Evolutionary conservation across 768 basidiomycete genomes (phyloP), one percentile per base, ranked within the genome.

Genomic region (Pleurotus cornucopiae): DNA sequence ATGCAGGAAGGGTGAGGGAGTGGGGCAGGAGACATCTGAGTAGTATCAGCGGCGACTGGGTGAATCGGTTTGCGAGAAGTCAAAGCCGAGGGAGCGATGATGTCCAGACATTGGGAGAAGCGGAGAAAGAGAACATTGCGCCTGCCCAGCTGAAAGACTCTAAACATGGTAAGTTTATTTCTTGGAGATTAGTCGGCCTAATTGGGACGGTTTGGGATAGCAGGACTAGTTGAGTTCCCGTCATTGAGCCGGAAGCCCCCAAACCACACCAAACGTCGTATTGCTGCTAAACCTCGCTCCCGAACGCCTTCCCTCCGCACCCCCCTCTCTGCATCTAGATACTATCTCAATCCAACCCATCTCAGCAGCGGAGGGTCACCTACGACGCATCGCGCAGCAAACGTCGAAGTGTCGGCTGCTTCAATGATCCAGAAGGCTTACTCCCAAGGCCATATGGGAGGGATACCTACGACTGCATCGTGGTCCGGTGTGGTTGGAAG

Each of bases 1-100:
- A 46, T 55, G 11, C 39, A 25, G 23, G 52, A 57, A 25, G 49
- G 18, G 65, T 78, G 61, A 73, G 76, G 47, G 80, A 80, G 56
- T 86, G 83, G 85, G 74, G 85, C 0, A 71, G 73, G 54, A 75
- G 82, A 6, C 77, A 81, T 57, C 66, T 85, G 25, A 84, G 77
- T 25, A 53, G 51, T 56, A 69, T 86, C 41, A 83, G 82, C 60
- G 76, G 78, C 3, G 83, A 81, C 54, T 78, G 78, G 76, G 71
- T 76, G 21, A 74, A 64, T 55, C 69, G 70, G 25, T 73, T 76
- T 48, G 12, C 41, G 14, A 64, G 62, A 49, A 62, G 70, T 61
- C 62, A 58, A 53, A 63, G 66, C 57, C 18, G 48, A 52, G 63
- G 51, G 56, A 59, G 60, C 14, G 58, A 54, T 46, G 57, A 58